These are phyloP conservation scores for Juncus inflexus DNA, from an alignment of 176 grass and related monocot species.

Conservation along the genomic window DNA sequence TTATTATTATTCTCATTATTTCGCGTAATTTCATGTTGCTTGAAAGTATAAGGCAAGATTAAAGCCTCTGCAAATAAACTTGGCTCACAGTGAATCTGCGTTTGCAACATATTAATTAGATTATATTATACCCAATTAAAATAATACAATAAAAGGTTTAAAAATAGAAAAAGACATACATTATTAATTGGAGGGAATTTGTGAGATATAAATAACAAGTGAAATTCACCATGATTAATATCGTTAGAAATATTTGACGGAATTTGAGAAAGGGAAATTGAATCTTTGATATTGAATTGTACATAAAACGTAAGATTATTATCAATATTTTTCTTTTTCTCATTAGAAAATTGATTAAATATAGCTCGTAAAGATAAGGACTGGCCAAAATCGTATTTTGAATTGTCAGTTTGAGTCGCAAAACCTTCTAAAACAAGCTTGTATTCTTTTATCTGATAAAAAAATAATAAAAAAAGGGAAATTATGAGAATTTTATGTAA, in stretches of 20 bases:
- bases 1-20: too few relatives aligned
- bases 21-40: conserved; percentile 27
- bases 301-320: conserved; percentile 51
- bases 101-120: too few relatives aligned
- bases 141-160: not conserved
- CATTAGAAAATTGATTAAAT: conserved; percentile 50
- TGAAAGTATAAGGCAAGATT: conserved; percentile 55
- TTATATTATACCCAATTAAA: too few relatives aligned
- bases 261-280: conserved; percentile 35
- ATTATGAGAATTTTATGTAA: conserved; percentile 8
- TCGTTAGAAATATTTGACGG: conserved; percentile 34
- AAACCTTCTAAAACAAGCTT: conserved; percentile 79
- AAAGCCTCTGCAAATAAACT: conserved; percentile 72
- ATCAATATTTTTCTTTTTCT: conserved; percentile 22
- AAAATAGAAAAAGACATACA: conserved; percentile 27
- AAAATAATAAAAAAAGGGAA: conserved; percentile 26
- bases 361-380: conserved; percentile 56
- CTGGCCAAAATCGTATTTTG: conserved; percentile 38
- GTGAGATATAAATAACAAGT: conserved; percentile 64
- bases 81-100: conserved; percentile 8
- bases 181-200: conserved; percentile 59
- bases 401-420: conserved; percentile 39
- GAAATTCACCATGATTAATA: conserved; percentile 38
- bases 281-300: conserved; percentile 50
- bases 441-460: conserved; percentile 55